Percentiles rank a stretch among this genome's conserved stretches.
Conservation (phyloP, 768 basidiomycete species). For the Trametes cingulata region DNA sequence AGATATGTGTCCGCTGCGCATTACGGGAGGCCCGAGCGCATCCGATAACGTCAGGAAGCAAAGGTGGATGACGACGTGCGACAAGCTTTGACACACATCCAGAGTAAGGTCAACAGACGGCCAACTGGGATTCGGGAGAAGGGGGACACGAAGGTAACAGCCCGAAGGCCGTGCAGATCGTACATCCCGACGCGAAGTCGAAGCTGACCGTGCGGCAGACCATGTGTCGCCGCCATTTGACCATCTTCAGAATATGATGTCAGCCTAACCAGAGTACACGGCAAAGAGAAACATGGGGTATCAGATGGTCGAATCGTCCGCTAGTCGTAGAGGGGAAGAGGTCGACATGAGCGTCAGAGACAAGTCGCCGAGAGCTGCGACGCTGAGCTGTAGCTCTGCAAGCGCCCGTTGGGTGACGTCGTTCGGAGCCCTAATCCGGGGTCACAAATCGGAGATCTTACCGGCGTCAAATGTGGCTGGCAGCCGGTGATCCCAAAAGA, state of each 20-base stretch:
- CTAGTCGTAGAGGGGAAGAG: not conserved
- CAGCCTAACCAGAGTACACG: not conserved
- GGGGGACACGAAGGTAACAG: not conserved
- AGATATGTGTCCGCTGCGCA: slow-evolving; percentile 2
- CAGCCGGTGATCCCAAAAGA: not conserved
- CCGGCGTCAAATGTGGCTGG: not conserved
- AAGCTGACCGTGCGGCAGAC: not conserved
- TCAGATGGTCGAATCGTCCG: too few relatives aligned
- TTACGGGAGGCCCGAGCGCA: not conserved
- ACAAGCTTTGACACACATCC: slow-evolving; percentile 1
- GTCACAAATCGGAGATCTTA: not conserved
- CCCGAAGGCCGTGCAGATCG: slow-evolving; percentile 10
- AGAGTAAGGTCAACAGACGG: not conserved
- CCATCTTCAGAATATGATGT: too few relatives aligned
- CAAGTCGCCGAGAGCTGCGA: not conserved
- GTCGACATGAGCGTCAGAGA: not conserved
- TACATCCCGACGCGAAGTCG: not conserved
- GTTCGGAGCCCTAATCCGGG: not conserved
- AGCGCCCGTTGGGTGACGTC: slow-evolving; percentile 5
- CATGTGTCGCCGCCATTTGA: not conserved
- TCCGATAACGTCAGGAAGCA: slow-evolving; percentile 5
- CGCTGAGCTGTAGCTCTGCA: not conserved
- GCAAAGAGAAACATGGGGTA: not conserved
- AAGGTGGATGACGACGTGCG: not conserved
- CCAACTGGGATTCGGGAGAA: not conserved